These are phyloP conservation scores for Fusarium incarnatum DNA, from an alignment of 2,329 filamentous ascomycete genomes.

Conservation along the genomic window DNA sequence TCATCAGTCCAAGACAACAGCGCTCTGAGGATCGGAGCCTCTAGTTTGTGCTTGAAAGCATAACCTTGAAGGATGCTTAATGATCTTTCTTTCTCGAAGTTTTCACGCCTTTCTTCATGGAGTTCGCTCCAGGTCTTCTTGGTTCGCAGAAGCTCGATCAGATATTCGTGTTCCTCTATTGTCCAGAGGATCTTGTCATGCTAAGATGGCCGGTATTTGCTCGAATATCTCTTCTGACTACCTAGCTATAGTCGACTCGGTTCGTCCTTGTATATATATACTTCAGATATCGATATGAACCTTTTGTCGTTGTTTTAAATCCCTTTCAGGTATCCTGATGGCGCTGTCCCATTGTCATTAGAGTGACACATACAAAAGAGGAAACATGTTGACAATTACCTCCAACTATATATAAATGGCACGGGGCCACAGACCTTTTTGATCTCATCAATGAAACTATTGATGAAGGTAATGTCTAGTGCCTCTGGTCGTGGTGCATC, in stretches of 20 bases:
- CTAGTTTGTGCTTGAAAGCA: not conserved
- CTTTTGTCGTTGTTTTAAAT: not conserved
- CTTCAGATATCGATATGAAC: not conserved
- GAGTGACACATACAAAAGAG: not conserved
- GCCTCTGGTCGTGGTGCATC: not conserved
- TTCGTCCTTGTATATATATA: not conserved
- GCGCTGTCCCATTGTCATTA: not conserved
- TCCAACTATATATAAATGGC: not conserved
- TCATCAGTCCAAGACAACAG: rapidly evolving
- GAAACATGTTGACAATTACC: not conserved
- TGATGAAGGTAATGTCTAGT: not conserved
- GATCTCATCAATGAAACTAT: not conserved
- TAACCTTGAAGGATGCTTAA: rapidly evolving
- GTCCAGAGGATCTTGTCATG: not conserved
- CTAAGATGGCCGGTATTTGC: not conserved
- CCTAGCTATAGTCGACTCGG: not conserved
- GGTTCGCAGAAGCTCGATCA: not conserved
- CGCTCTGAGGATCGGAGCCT: not conserved
- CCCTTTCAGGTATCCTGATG: not conserved
- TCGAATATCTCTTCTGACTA: not conserved
- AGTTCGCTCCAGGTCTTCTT: rapidly evolving
- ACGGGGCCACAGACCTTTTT: not conserved
- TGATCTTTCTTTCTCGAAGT: not conserved
- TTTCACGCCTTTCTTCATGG: not conserved
- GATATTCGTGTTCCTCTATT: not conserved